Evolutionary conservation across 441 rosid species (phyloP), one percentile per base, ranked within the genome.

Genomic region (Rhodomyrtus psidioides): DNA sequence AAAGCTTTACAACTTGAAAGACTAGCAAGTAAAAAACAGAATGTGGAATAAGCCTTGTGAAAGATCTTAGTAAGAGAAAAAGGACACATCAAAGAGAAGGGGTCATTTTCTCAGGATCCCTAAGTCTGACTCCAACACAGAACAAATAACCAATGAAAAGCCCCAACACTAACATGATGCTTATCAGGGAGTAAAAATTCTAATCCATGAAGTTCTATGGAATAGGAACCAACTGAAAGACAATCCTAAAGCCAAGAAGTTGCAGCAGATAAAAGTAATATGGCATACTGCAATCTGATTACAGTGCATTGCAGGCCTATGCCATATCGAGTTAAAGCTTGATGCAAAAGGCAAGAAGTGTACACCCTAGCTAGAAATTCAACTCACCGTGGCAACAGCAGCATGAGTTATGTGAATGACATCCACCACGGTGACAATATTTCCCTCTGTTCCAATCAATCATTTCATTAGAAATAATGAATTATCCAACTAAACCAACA

Each of bases 381-480:
- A 87, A 92, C 93, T 94, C 91, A 96, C 98, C n/a, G 98, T 94
- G 83, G 99, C 95, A 56, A 97, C 94, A 34, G 99, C 99, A 86
- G 99, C 98, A 88, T 96, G 98, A 84, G 98, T 94, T 59, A 95
- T 90, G 89, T 92, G 93, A 87, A 97, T 92, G 86, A 96, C 99
- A 89, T 95, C 98, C 88, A 97, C 90, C 88, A 95, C 97, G 46
- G 98, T 94, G 86, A 90, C 97, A 55, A 97, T 87, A 89, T 90
- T 92, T 89, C 98, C 98, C 83, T 96, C 99, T 97, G 93, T 81
- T 85, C 82, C 88, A 89, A 88, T 42, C 83, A 88, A 53, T 42
- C 85, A 87, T 58, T 87, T 51, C 39, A 88, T 85, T 82, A 92
- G 85, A 89, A 86, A 87, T 57, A 62, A 74, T 42, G 27, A 28